phyloP scores from a whole-genome alignment of 2,329 filamentous ascomycete genomes.

The Sporothrix brunneoviolacea region DNA sequence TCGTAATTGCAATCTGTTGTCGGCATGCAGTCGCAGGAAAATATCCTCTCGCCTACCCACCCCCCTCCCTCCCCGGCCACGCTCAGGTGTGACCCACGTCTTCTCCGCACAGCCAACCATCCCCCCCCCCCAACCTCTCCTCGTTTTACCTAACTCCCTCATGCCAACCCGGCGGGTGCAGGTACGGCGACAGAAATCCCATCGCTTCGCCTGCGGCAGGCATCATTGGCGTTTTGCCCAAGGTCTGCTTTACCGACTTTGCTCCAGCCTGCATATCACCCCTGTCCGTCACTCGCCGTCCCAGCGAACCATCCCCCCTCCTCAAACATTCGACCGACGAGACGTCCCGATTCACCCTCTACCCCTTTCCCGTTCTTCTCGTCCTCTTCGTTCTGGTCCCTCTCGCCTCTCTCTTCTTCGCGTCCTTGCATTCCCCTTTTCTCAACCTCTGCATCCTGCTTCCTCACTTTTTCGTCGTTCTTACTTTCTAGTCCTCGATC shows the following conservation, averaged over 20 bases:
- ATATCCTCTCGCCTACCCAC: background rate
- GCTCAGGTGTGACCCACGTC: constrained; percentile 2
- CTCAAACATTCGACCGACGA: constrained; percentile 13
- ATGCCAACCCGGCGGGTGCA: background rate
- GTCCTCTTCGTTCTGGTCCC: constrained; percentile 1
- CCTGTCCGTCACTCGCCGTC: background rate
- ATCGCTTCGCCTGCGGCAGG: background rate
- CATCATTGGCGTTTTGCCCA: background rate
- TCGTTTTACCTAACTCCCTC: constrained; percentile 2
- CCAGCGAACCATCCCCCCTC: constrained; percentile 4
- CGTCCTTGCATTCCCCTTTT: constrained; percentile 6
- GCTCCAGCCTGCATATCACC: background rate
- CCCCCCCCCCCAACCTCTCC: constrained; percentile 1
- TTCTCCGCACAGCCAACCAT: constrained; percentile 6
- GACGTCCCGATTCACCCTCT: constrained; percentile 1
- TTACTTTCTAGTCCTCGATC: constrained; percentile 3
- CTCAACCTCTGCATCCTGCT: constrained; percentile 14
- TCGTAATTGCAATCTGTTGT: too few relatives aligned
- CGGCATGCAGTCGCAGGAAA: too few relatives aligned
- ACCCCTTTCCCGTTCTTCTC: background rate
- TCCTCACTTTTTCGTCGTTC: constrained; percentile 17
- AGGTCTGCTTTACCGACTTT: constrained; percentile 2
- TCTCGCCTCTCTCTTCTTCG: background rate
- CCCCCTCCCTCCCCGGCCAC: background rate
- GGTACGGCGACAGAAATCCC: constrained; percentile 3